Percentiles rank a stretch among this genome's conserved stretches.
Conservation (phyloP, 148 eudicot genomes). For the Euryodendron excelsum region DNA sequence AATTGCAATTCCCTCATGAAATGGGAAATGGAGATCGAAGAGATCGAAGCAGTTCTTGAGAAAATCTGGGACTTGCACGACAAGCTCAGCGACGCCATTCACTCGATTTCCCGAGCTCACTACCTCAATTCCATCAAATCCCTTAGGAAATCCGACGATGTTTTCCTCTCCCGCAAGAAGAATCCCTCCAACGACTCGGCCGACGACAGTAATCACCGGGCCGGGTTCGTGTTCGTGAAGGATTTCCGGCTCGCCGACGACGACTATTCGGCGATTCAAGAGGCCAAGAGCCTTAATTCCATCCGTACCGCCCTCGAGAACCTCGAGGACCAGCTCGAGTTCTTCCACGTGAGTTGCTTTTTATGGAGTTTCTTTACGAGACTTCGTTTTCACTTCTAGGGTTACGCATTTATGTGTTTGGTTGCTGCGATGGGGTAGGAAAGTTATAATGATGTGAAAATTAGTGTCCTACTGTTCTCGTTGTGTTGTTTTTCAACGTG, state of each 20-base stretch:
- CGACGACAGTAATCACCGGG: conserved; percentile 1
- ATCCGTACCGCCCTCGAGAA: conserved; percentile 86
- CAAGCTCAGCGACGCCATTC: conserved; percentile 93
- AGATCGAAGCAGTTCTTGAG: conserved; percentile 67
- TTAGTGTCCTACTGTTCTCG: neutral
- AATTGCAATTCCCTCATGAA: conserved; percentile 20
- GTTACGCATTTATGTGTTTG: neutral
- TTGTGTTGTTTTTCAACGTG: neutral
- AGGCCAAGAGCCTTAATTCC: conserved; percentile 77
- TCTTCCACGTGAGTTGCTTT: conserved; percentile 63
- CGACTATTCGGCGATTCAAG: conserved; percentile 55
- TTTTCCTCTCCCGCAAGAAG: conserved; percentile 4
- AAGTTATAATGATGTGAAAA: neutral
- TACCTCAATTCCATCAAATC: conserved; percentile 60
- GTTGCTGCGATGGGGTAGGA: neutral
- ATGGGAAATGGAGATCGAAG: conserved; percentile 67
- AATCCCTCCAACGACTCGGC: conserved; percentile 13
- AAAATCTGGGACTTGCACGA: conserved; percentile 93
- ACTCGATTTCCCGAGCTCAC: conserved; percentile 70
- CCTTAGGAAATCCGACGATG: conserved; percentile 21
- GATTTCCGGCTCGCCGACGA: conserved; percentile 42
- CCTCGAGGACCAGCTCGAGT: conserved; percentile 91
- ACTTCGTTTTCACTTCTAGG: neutral
- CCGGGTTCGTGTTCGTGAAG: conserved; percentile 70
- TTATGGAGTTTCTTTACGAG: neutral